phyloP scores from a whole-genome alignment of 768 basidiomycete species.

The Hypsizygus marmoreus region DNA sequence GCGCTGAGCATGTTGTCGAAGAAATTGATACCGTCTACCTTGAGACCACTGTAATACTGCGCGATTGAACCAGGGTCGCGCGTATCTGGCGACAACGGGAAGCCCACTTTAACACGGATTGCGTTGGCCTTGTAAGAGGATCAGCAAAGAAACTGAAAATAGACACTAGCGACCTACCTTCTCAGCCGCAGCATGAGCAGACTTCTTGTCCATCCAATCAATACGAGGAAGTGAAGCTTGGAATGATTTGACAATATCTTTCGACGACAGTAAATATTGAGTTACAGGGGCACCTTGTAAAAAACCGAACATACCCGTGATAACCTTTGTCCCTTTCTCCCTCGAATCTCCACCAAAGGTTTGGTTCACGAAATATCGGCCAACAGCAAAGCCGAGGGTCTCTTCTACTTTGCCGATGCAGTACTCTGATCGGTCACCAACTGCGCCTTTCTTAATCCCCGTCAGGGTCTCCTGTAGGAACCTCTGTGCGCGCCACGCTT shows the following conservation, averaged over 20 bases:
- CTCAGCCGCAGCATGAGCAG: conserved; percentile 77
- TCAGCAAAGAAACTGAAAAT: conserved; percentile 1
- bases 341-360: conserved; percentile 81
- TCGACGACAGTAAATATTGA: conserved; percentile 21
- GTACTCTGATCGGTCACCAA: conserved; percentile 81
- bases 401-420: conserved; percentile 75
- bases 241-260: conserved; percentile 83
- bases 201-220: conserved; percentile 90
- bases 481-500: conserved; percentile 77
- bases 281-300: conserved; percentile 1
- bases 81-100: conserved; percentile 86
- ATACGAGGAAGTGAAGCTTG: conserved; percentile 71
- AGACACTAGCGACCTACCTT: conserved; percentile 54
- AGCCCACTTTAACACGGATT: conserved; percentile 91
- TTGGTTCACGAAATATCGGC: conserved; percentile 85
- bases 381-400: conserved; percentile 85
- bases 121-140: conserved; percentile 60
- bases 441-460: conserved; percentile 86
- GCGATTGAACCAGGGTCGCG: conserved; percentile 65
- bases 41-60: conserved; percentile 72
- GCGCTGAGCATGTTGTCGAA: conserved; percentile 82
- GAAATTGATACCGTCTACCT: conserved; percentile 68
- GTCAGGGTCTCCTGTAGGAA: conserved; percentile 69
- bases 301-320: conserved; percentile 53
- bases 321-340: conserved; percentile 80